Conservation (phyloP, 768 basidiomycete species). For the Russula ochroleuca region DNA sequence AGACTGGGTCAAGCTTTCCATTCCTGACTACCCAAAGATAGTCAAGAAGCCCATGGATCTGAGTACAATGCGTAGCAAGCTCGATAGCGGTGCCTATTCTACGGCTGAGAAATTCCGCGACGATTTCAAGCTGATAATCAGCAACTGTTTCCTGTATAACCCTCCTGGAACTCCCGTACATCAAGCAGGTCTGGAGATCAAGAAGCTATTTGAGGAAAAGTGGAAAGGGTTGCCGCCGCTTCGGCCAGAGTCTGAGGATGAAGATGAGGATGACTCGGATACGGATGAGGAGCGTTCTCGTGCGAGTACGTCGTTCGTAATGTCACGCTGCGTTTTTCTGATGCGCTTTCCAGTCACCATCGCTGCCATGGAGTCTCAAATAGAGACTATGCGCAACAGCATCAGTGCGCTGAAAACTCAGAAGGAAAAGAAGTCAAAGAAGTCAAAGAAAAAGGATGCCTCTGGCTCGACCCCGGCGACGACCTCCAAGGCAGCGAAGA, state of each 20-base stretch:
- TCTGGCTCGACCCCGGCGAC: slow-evolving; percentile 48
- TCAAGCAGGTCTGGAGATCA: slow-evolving; percentile 78
- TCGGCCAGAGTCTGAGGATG: slow-evolving; percentile 48
- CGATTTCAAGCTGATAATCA: slow-evolving; percentile 93
- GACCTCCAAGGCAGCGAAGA: slow-evolving; percentile 55
- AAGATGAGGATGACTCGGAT: slow-evolving; percentile 60
- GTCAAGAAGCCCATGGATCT: slow-evolving; percentile 97
- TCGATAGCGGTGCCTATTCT: slow-evolving; percentile 71
- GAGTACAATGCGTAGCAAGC: slow-evolving; percentile 79
- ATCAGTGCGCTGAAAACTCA: slow-evolving; percentile 54
- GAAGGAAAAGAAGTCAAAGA: slow-evolving; percentile 59
- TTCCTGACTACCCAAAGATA: slow-evolving; percentile 82
- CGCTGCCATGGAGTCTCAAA: slow-evolving; percentile 73
- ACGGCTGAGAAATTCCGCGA: slow-evolving; percentile 78
- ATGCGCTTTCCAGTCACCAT: slow-evolving; percentile 52
- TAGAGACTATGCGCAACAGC: slow-evolving; percentile 70
- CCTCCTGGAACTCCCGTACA: slow-evolving; percentile 84
- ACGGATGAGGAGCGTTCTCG: slow-evolving; percentile 58
- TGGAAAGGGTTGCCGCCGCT: slow-evolving; percentile 75
- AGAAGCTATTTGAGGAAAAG: slow-evolving; percentile 87
- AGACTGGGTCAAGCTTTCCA: slow-evolving; percentile 76
- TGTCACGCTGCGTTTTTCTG: slow-evolving; percentile 22
- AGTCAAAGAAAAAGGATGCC: slow-evolving; percentile 60
- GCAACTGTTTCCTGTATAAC: slow-evolving; percentile 91
- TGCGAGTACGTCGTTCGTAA: slow-evolving; percentile 45